A percentile compares a stretch with the other conserved stretches of the same genome.
These are phyloP conservation scores for Aspergillus ostianus DNA, from an alignment of 495 filamentous ascomycete species.

Conservation along the genomic window DNA sequence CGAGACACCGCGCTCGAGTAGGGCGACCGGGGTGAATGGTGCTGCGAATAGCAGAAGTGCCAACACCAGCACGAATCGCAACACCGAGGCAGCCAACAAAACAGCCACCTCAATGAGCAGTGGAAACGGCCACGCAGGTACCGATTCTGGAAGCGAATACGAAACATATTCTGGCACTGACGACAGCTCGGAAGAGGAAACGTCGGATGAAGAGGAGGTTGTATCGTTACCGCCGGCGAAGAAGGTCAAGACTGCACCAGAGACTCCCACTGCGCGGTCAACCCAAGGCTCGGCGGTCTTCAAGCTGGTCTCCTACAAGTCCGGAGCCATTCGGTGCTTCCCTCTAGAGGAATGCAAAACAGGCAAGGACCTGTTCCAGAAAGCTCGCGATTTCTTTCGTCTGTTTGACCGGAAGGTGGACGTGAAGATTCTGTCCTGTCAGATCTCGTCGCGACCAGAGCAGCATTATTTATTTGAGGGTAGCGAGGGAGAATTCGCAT, in stretches of 20 bases:
- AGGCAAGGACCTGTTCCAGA: constrained; percentile 19
- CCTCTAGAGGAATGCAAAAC: constrained; percentile 15
- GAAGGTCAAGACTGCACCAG: neutral
- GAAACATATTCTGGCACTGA: neutral
- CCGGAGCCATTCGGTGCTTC: constrained; percentile 15
- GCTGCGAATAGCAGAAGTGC: neutral
- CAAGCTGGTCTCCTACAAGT: constrained; percentile 12
- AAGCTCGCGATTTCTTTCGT: constrained; percentile 22
- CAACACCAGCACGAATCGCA: neutral
- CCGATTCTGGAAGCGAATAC: neutral
- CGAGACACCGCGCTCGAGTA: too few relatives aligned
- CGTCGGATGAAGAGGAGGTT: constrained; percentile 1
- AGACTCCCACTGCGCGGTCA: neutral
- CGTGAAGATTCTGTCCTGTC: constrained; percentile 17
- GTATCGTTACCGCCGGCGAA: neutral
- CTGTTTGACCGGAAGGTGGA: constrained; percentile 8
- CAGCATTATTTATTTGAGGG: constrained; percentile 21
- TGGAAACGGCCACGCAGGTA: neutral
- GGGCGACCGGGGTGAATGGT: neutral
- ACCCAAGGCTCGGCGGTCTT: constrained; percentile 5
- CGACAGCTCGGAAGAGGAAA: neutral
- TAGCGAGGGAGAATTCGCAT: constrained; percentile 23
- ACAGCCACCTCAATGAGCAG: neutral
- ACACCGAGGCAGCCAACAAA: neutral
- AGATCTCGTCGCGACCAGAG: constrained; percentile 17